phyloP scores from a whole-genome alignment of 768 basidiomycete genomes.

The Russula olivacea region DNA sequence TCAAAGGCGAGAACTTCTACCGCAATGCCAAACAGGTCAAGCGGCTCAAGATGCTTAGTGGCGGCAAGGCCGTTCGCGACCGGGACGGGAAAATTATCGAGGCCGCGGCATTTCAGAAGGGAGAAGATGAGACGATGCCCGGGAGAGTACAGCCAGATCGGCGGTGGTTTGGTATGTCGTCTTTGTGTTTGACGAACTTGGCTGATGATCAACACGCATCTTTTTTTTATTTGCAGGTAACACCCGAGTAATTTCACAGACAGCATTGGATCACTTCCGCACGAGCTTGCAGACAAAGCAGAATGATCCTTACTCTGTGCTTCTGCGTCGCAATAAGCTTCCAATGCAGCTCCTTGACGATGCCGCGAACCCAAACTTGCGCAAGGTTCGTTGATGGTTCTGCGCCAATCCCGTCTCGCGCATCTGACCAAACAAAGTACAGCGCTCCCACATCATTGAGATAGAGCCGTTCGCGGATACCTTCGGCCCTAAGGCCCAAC shows the following conservation, averaged over 20 bases:
- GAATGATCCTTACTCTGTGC: conserved; percentile 93
- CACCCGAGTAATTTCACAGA: conserved; percentile 97
- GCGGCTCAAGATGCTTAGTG: conserved; percentile 85
- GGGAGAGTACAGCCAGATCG: conserved; percentile 93
- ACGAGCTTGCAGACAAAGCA: conserved; percentile 79
- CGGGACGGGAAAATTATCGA: conserved; percentile 87
- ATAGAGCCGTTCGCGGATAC: conserved; percentile 93
- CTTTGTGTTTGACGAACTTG: background rate
- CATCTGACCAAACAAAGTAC: background rate
- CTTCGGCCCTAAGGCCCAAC: conserved; percentile 92
- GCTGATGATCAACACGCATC: background rate
- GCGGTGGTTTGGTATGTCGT: conserved; percentile 86
- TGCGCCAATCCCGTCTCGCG: background rate
- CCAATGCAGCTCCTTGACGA: conserved; percentile 96
- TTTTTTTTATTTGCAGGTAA: conserved; percentile 53
- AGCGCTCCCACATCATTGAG: conserved; percentile 92
- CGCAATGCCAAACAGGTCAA: conserved; percentile 87
- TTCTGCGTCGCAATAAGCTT: conserved; percentile 89
- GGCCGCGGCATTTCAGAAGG: conserved; percentile 93
- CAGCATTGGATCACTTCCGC: conserved; percentile 92
- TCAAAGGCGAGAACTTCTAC: conserved; percentile 97
- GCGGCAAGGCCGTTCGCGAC: conserved; percentile 88
- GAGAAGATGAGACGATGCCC: conserved; percentile 84
- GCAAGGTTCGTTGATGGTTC: conserved; percentile 50
- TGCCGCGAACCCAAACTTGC: conserved; percentile 68